Evolutionary conservation across 805 yeast genomes (phyloP).

Genomic region (Yarrowia sp.): DNA sequence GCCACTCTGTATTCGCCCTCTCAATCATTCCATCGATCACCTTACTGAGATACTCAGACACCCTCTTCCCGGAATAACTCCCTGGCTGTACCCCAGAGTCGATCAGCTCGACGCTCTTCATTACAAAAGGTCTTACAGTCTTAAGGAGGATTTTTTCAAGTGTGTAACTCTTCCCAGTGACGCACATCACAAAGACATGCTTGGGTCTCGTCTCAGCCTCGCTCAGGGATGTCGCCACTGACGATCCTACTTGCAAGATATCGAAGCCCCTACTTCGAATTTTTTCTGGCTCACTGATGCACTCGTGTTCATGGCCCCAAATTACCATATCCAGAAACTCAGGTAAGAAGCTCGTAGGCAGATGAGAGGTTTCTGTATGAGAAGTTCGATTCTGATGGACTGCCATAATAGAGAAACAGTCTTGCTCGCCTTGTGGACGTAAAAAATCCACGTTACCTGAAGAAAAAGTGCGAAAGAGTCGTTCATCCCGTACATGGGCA

Average conservation of each 20-base stretch:
- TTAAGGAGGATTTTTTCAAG: slow-evolving; percentile 60
- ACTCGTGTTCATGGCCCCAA: slow-evolving; percentile 99
- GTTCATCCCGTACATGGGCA: slow-evolving; percentile 84
- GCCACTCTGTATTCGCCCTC: slow-evolving; percentile 54
- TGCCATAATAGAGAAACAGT: slow-evolving; percentile 81
- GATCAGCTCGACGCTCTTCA: slow-evolving; percentile 61
- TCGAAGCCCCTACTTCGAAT: slow-evolving; percentile 60
- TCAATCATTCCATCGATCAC: slow-evolving; percentile 66
- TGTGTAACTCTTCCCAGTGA: slow-evolving; percentile 53
- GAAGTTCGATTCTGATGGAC: slow-evolving; percentile 90
- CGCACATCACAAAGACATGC: slow-evolving; percentile 64
- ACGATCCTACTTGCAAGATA: slow-evolving; percentile 88
- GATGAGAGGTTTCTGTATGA: slow-evolving; percentile 72
- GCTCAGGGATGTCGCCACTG: slow-evolving; percentile 84
- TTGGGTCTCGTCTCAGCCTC: slow-evolving; percentile 80
- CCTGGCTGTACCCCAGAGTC: too few species aligned
- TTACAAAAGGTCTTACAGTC: slow-evolving; percentile 77
- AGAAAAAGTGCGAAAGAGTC: slow-evolving; percentile 75
- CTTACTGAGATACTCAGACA: slow-evolving; percentile 54
- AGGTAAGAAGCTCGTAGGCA: slow-evolving; percentile 85
- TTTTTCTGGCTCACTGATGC: slow-evolving; percentile 62
- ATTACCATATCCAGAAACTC: slow-evolving; percentile 73
- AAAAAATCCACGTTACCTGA: slow-evolving; percentile 76
- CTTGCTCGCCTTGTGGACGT: slow-evolving; percentile 54
- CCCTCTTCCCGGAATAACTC: slow-evolving; percentile 62